These are phyloP conservation scores for Phoma sp. DNA, from an alignment of 2,329 filamentous ascomycete genomes.

Conservation along the genomic window DNA sequence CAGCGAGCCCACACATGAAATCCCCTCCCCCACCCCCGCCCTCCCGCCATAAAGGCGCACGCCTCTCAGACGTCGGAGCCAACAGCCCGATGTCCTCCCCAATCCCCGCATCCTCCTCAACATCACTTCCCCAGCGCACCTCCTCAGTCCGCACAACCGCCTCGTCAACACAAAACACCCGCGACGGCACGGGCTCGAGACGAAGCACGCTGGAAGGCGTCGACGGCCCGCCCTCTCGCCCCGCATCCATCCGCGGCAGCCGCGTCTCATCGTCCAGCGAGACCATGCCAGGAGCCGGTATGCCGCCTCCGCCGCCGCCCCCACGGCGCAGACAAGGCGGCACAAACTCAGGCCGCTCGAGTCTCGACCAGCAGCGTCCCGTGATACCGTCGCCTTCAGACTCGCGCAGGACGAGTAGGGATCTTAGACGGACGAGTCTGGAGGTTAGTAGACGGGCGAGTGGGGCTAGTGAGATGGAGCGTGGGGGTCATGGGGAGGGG, in stretches of 20 bases:
- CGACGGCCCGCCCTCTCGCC: conserved; percentile 27
- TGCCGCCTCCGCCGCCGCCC: conserved; percentile 39
- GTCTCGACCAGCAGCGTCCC: conserved; percentile 40
- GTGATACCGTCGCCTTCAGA: conserved; percentile 12
- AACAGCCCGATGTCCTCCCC: conserved; percentile 12
- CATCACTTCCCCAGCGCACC: conserved; percentile 33
- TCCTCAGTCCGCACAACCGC: conserved; percentile 25
- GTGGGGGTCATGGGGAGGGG: conserved; percentile 21
- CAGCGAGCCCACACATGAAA: conserved; percentile 15
- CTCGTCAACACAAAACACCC: conserved; percentile 25
- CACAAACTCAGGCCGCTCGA: conserved; percentile 39
- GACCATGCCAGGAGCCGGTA: conserved; percentile 14
- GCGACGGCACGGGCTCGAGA: conserved; percentile 28
- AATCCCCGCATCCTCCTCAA: conserved; percentile 39
- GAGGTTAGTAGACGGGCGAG: conserved; percentile 43
- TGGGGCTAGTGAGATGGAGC: conserved; percentile 38
- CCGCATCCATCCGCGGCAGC: conserved; percentile 34
- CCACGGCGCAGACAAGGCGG: conserved; percentile 34
- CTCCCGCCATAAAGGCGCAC: conserved; percentile 38
- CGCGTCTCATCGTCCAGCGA: conserved; percentile 38
- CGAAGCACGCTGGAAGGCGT: conserved; percentile 35
- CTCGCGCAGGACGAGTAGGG: conserved; percentile 35
- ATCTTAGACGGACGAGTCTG: conserved; percentile 30
- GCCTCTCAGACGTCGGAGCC: conserved; percentile 25
- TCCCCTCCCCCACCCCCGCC: conserved; percentile 44